Base-by-base conservation (phyloP, 164 flowering plant genomes). In the Macadamia tetraphylla region DNA sequence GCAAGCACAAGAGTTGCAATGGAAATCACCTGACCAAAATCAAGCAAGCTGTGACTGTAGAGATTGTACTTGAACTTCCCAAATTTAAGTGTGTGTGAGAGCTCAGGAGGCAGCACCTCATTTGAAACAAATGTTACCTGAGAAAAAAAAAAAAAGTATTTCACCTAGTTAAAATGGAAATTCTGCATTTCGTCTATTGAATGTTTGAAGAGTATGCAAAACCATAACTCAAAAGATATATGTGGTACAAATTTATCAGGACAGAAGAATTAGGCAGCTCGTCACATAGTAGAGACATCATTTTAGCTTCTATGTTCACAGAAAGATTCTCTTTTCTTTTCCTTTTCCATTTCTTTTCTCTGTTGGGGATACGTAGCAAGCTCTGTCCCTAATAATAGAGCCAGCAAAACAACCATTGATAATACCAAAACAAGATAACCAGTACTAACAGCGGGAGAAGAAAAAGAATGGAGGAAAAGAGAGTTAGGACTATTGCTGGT, bases 21-120 rank as follows among this genome's bases (percentile, higher is more conserved):
- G 31, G 6, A 51, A 58, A 23, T 77, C 79, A 92, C 99, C 99
- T 90, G 99, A 65, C 99, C 99, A 79, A 85, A 85, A 64, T 92
- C 88, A 78, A 94, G 98, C 75, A 90, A 84, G 74, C 99, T 94
- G 80, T 94, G 92, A 77, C 96, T 92, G 69, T 92, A 94, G 51
- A 94, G 90, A 60, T 75, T 87, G 79, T 94, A 94, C 1, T 90
- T 84, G 51, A 69, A 44, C 72, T 87, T 86, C 62, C 96, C 88
- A 75, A 78, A 84, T 60, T 75, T 84, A 43, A 92, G 68, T 3
- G 79, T 72, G 23, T 77, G 91, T n/a, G 86, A 81, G 73, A 83
- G 82, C 76, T 89, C 94, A 60, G 87, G 75, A 18, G 92, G 97
- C 63, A 92, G 53, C 1, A 80, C 79, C 67, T 90, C 97, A 78